Base-by-base conservation (phyloP, 306 rosid genomes). In the Mimosa bimucronata region DNA sequence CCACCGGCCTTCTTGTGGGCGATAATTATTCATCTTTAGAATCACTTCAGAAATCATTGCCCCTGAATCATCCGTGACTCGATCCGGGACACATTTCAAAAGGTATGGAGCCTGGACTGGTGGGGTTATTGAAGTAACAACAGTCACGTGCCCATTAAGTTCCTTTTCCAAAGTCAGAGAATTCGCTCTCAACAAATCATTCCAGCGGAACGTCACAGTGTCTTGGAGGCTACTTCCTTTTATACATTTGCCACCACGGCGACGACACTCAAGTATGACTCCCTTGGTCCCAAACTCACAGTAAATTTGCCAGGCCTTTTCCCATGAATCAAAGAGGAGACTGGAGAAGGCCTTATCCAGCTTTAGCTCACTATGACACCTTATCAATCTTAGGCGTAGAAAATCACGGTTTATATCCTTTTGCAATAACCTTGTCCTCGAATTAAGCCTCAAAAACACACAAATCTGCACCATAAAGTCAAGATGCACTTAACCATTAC, bases 1-100 rank as follows among this genome's bases (percentile, higher is more conserved):
- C 98, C 98, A 92, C 81, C 97, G 91, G 23, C 98, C 98, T 90
- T 94, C 97, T 86, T 94, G 97, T n/a, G 98, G 97, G 71, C 37
- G 97, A 84, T 91, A 91, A 57, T 84, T 87, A 81, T 90, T 94
- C 95, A 94, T 85, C 73, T 82, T 90, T 34, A 94, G 90, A 90
- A 92, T 89, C 79, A 91, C 90, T 75, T 91, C 97, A 0, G 97
- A 94, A 78, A 94, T 85, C 97, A 91, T 94, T 15, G 92, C 94
- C 66, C 97, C 98, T 1, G 94, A 89, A 81, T 94, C 91, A 83
- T 94, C 98, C 0, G 97, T 94, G 77, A 94, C 97, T 76, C 82
- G 83, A 82, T 94, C 97, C 0, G 97, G 95, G 19, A 94, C 98
- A 83, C 97, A 94, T 87, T 94, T 94, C 78, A 94, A 79, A 83